Evolutionary conservation across 257 asterid genomes (phyloP).

Genomic region (Petunia secreta): DNA sequence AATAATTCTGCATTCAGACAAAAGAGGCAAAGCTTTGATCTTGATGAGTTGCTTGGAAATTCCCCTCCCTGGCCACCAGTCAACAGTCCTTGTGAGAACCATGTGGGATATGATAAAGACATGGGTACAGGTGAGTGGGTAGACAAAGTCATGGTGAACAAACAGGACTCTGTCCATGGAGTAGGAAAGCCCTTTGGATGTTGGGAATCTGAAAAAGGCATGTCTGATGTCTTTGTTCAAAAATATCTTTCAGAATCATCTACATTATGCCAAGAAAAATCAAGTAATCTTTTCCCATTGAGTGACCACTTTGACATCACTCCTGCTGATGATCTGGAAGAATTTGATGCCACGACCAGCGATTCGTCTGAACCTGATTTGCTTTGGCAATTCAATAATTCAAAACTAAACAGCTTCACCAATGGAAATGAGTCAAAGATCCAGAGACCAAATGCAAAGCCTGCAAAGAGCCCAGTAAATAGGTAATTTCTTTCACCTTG

Average conservation of each 20-base stretch:
- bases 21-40: slow-evolving; percentile 70
- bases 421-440: slow-evolving; percentile 47
- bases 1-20: slow-evolving; percentile 55
- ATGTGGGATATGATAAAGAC: slow-evolving; percentile 67
- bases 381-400: slow-evolving; percentile 68
- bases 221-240: slow-evolving; percentile 45
- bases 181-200: slow-evolving; percentile 42
- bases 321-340: slow-evolving; percentile 55
- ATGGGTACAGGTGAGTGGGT: slow-evolving; percentile 84
- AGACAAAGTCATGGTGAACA: slow-evolving; percentile 96
- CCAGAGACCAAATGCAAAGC: slow-evolving; percentile 46
- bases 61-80: slow-evolving; percentile 91
- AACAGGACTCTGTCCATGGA: slow-evolving; percentile 52
- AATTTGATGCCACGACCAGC: slow-evolving; percentile 65
- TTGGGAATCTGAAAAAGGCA: slow-evolving; percentile 48
- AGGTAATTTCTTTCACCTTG: slow-evolving; percentile 43
- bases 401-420: slow-evolving; percentile 48
- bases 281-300: slow-evolving; percentile 38
- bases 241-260: slow-evolving; percentile 49
- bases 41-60: slow-evolving; percentile 74
- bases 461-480: slow-evolving; percentile 52
- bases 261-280: slow-evolving; percentile 43
- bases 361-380: slow-evolving; percentile 75
- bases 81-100: slow-evolving; percentile 50
- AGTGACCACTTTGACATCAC: slow-evolving; percentile 42